These are phyloP conservation scores for Penicillium malachiteum DNA, from an alignment of 495 filamentous ascomycete species.

Conservation along the genomic window DNA sequence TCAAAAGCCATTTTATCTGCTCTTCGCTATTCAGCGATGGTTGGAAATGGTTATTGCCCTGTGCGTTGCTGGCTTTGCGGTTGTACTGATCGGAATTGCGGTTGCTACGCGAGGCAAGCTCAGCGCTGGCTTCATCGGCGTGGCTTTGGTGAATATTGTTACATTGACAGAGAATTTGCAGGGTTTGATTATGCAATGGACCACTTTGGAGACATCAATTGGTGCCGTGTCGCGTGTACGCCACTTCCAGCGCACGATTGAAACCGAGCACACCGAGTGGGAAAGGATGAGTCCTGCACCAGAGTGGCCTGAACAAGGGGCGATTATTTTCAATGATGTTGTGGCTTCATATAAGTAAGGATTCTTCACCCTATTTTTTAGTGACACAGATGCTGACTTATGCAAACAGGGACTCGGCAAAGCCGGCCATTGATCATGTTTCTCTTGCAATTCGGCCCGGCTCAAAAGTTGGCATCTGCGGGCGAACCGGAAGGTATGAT, in stretches of 20 bases:
- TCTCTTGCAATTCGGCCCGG: slow-evolving; percentile 25
- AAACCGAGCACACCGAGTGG: too few species aligned
- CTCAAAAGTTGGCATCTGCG: slow-evolving; percentile 32
- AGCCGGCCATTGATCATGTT: slow-evolving; percentile 1
- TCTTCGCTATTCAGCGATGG: slow-evolving; percentile 44
- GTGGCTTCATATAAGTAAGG: slow-evolving; percentile 12
- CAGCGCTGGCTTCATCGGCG: slow-evolving; percentile 51
- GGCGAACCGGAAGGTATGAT: slow-evolving; percentile 22
- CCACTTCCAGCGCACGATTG: too few species aligned
- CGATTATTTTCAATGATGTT: slow-evolving; percentile 38
- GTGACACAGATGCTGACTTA: too few species aligned
- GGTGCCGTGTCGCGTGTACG: slow-evolving; percentile 46
- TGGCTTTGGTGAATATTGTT: slow-evolving; percentile 51
- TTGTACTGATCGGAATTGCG: not conserved
- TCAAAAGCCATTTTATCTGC: slow-evolving; percentile 42
- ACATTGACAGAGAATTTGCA: slow-evolving; percentile 46
- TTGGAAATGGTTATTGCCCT: slow-evolving; percentile 42
- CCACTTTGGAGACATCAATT: slow-evolving; percentile 48
- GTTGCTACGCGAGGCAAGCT: not conserved
- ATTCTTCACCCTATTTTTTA: slow-evolving; percentile 10
- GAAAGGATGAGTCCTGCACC: not conserved
- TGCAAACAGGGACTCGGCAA: too few species aligned
- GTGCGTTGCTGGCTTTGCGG: slow-evolving; percentile 23
- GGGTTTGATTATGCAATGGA: slow-evolving; percentile 45
- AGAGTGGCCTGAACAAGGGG: not conserved